These are phyloP conservation scores for Lecanicillium sp. DNA, from an alignment of 2,329 filamentous ascomycete genomes.

Conservation along the genomic window DNA sequence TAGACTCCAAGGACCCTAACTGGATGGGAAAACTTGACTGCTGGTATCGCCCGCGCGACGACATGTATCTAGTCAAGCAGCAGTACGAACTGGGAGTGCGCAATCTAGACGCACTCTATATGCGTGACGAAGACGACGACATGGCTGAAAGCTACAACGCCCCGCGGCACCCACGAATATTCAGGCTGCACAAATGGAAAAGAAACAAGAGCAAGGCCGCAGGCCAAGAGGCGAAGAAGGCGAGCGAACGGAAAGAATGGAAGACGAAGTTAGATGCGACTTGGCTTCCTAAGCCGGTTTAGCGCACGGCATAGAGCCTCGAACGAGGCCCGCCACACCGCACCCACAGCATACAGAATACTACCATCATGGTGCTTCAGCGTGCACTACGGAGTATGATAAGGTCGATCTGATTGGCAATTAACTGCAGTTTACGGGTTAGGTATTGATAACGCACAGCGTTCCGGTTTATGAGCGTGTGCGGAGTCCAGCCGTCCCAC, in stretches of 20 bases:
- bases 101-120: no score
- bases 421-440: neutral
- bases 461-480: neutral
- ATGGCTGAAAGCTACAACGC: no score
- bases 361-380: neutral
- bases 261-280: neutral
- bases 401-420: no score
- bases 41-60: no score
- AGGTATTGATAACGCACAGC: neutral
- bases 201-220: neutral
- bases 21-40: no score
- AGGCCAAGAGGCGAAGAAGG: neutral
- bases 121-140: no score
- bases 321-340: neutral
- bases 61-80: no score
- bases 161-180: no score
- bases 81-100: no score
- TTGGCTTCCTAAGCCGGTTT: slow-evolving; percentile 13
- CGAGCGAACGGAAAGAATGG: neutral
- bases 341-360: neutral
- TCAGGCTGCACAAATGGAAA: neutral
- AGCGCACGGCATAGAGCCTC: slow-evolving; percentile 3
- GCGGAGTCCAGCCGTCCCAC: neutral
- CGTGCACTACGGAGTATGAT: neutral
- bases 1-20: no score